phyloP scores from a whole-genome alignment of 2,329 filamentous ascomycete species.

The Penicillium sp. region DNA sequence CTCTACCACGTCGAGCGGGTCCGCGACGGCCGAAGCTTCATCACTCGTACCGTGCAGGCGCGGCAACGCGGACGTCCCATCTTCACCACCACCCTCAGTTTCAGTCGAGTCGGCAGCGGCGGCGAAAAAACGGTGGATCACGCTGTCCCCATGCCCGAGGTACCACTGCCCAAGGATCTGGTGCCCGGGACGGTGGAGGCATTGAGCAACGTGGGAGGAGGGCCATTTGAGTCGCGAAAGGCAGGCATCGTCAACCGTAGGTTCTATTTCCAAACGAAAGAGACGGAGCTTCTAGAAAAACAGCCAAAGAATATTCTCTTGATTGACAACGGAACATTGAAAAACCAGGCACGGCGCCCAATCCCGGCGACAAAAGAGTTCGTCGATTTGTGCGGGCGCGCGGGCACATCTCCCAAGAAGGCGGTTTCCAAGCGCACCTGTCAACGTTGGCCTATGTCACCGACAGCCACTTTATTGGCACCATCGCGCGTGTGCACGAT shows the following conservation, averaged over 20 bases:
- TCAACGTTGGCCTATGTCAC: conserved; percentile 88
- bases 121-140: conserved; percentile 58
- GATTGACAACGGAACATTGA: background rate
- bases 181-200: conserved; percentile 24
- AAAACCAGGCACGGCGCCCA: conserved; percentile 31
- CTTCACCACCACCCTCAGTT: conserved; percentile 92
- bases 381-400: conserved; percentile 47
- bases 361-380: conserved; percentile 62
- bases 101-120: conserved; percentile 57
- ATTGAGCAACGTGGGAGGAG: conserved; percentile 25
- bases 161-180: conserved; percentile 39
- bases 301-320: background rate
- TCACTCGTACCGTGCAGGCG: conserved; percentile 92
- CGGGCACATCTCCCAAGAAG: conserved; percentile 65
- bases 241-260: conserved; percentile 53
- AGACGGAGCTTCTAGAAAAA: background rate
- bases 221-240: conserved; percentile 55
- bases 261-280: conserved; percentile 3
- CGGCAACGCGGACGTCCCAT: conserved; percentile 81
- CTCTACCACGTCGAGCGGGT: conserved; percentile 94
- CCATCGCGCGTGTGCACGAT: conserved; percentile 71
- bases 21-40: conserved; percentile 80
- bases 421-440: conserved; percentile 74
- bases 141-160: conserved; percentile 54
- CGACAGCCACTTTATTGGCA: conserved; percentile 90